Base-by-base conservation (phyloP, 2,329 filamentous ascomycete species). In the Botrytis sinoallii region DNA sequence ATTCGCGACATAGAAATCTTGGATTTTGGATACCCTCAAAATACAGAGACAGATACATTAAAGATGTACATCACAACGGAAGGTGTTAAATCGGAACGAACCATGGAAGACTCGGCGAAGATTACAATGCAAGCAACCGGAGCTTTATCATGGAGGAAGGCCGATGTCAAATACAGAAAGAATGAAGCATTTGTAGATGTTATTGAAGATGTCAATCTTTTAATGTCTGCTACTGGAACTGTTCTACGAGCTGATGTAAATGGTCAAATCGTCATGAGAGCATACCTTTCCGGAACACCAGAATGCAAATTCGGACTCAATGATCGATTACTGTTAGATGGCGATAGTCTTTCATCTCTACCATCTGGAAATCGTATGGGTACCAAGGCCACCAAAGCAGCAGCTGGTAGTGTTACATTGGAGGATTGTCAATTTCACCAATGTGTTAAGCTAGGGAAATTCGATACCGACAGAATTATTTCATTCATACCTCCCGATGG, bases 51-150 rank as follows among this genome's bases (percentile, higher is more conserved):
- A 71, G 96, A 99, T 83, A 98, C 96, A 25, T 87, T 99, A 79
- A 99, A 99, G 85, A 98, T 98, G 95, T 99, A 99, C 87, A 99
- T 99, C 81, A 99, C 97, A 61, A 99, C 96, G 52, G 96, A 99
- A 85, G 96, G 96, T 74, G 95, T 99, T 84, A 98, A 98, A 84
- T 97, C 94, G 46, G 94, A 94, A 82, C 86, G 90, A 78, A 91
- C 88, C 77, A 92, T 91, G 84, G 93, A 97, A 82, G 95, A 99
- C 83, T 98, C 95, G 69, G 95, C 94, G 78, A 96, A 95, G 83
- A 99, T 99, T 83, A 99, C 96, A 40, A 98, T 98, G 95, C 96
- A 99, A 85, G 97, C 96, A 20, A 99, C 96, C 0, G 96, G 97
- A 59, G 96, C 96, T 8, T 88, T 98, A 60, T 98, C 96, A 65